These are phyloP conservation scores for Pythium periplocum DNA, from an alignment of 352 stramenopile species.

Conservation along the genomic window DNA sequence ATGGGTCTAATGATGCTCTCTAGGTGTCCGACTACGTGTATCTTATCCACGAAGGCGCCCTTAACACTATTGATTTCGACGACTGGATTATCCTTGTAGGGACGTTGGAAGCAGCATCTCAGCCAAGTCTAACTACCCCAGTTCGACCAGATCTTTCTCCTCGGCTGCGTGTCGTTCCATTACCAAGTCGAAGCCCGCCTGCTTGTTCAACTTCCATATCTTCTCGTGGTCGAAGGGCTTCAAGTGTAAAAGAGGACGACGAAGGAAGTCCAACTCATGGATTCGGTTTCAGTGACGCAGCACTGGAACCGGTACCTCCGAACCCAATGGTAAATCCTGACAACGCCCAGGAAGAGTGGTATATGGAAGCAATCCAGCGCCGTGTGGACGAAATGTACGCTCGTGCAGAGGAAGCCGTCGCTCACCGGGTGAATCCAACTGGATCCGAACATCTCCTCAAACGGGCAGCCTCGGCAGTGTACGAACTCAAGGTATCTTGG, in stretches of 20 bases:
- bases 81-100: slow-evolving; percentile 67
- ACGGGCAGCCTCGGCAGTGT: slow-evolving; percentile 36
- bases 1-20: not conserved
- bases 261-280: too few relatives aligned
- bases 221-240: too few relatives aligned
- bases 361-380: slow-evolving; percentile 42
- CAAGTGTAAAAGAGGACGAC: too few relatives aligned
- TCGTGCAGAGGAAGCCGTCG: slow-evolving; percentile 18
- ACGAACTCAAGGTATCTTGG: slow-evolving; percentile 19
- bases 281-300: too few relatives aligned
- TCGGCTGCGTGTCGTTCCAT: too few relatives aligned
- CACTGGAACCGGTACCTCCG: too few relatives aligned
- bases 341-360: slow-evolving; percentile 23
- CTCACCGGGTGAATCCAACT: slow-evolving; percentile 16
- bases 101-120: slow-evolving; percentile 56
- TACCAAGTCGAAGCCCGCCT: too few relatives aligned
- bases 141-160: too few relatives aligned
- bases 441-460: slow-evolving; percentile 27
- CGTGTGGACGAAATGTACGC: slow-evolving; percentile 43
- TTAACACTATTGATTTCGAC: slow-evolving; percentile 48
- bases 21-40: slow-evolving; percentile 75
- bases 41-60: slow-evolving; percentile 55
- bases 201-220: too few relatives aligned
- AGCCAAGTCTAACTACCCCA: slow-evolving; percentile 8
- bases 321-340: too few relatives aligned